Percentiles rank a stretch among this genome's conserved stretches.
Evolutionary conservation across 495 filamentous ascomycete species (phyloP).

Genomic region (Cercophora scortea): DNA sequence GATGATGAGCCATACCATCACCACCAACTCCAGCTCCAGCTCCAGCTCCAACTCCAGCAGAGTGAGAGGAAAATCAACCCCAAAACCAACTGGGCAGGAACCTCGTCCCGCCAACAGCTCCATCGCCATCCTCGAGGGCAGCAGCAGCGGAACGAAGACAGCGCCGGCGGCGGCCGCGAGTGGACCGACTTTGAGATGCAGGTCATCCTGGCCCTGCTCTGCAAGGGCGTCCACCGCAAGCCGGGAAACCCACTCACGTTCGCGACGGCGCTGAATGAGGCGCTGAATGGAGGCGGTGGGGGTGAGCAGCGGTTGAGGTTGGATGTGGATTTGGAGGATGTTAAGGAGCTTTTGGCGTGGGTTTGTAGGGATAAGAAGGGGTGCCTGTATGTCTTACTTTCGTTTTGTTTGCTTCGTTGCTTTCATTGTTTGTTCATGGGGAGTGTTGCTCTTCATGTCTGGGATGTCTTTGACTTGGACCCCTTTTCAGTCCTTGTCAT

Average conservation of each 20-base stretch:
- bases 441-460: background rate
- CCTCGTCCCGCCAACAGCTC: background rate
- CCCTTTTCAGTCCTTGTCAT: background rate
- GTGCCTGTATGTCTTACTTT: background rate
- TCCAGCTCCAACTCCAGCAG: too few relatives aligned
- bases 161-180: background rate
- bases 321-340: slow-evolving; percentile 6
- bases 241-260: background rate
- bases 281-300: background rate
- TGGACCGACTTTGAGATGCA: slow-evolving; percentile 8
- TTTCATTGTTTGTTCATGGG: too few relatives aligned
- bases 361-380: slow-evolving; percentile 3
- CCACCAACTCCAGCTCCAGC: too few relatives aligned
- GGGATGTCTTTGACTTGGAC: background rate
- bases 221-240: slow-evolving; percentile 1
- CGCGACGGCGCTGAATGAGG: slow-evolving; percentile 4
- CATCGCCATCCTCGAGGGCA: background rate
- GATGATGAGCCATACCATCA: too few relatives aligned
- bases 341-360: slow-evolving; percentile 1
- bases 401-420: background rate
- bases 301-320: background rate
- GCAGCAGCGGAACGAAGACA: background rate
- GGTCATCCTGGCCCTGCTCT: slow-evolving; percentile 4
- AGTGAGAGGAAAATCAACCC: too few relatives aligned
- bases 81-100: too few relatives aligned